These are phyloP conservation scores for Paraphaeosphaeria minitans DNA, from an alignment of 2,329 filamentous ascomycete species.

Conservation along the genomic window DNA sequence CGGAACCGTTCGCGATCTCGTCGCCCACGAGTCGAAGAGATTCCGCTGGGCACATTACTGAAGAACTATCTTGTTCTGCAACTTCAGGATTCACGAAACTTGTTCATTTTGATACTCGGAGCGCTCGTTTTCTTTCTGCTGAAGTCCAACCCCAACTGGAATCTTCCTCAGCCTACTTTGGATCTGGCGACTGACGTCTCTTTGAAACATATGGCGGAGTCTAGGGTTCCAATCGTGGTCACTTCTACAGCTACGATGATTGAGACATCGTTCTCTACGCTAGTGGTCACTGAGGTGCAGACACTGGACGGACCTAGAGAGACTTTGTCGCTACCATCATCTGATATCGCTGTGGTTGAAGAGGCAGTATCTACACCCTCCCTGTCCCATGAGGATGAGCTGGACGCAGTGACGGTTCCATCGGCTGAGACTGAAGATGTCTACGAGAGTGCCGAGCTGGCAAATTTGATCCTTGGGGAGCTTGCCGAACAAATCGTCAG, in stretches of 20 bases:
- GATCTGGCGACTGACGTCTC: not conserved
- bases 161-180: conserved; percentile 12
- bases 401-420: not conserved
- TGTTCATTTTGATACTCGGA: conserved; percentile 55
- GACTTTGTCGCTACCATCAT: not conserved
- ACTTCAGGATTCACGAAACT: conserved; percentile 59
- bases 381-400: not conserved
- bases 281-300: conserved; percentile 32
- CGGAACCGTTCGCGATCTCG: conserved; percentile 17
- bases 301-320: not conserved
- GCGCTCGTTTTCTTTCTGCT: conserved; percentile 50
- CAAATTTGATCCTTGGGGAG: not conserved
- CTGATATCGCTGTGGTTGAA: not conserved
- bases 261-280: conserved; percentile 30
- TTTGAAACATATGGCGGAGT: conserved; percentile 6
- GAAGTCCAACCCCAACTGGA: conserved; percentile 24
- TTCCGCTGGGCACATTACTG: conserved; percentile 58
- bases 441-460: not conserved
- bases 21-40: conserved; percentile 40
- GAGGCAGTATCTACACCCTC: not conserved
- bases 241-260: conserved; percentile 33
- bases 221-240: conserved; percentile 10
- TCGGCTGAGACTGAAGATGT: not conserved
- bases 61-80: conserved; percentile 60
- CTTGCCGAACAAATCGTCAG: not conserved